Conservation (phyloP, 73 alveolate species). For the Paramecium octaurelia region DNA sequence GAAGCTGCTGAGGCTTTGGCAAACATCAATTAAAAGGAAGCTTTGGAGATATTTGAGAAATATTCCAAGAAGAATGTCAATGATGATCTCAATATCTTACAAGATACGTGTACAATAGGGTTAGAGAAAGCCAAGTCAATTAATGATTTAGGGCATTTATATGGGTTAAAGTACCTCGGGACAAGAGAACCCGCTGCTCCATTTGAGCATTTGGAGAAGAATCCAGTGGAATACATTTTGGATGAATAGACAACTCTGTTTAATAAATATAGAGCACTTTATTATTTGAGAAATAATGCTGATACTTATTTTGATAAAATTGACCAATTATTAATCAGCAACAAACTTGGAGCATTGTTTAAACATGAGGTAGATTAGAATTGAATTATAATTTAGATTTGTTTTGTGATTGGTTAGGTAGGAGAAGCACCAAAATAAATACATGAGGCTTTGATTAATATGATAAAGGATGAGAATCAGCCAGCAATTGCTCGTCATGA, state of each 20-base stretch:
- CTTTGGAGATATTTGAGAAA: background rate
- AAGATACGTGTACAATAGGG: background rate
- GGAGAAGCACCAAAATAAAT: background rate
- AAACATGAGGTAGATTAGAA: conserved; percentile 13
- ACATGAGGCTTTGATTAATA: background rate
- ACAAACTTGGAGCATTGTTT: conserved; percentile 8
- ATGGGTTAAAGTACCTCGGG: background rate
- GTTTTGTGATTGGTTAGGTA: conserved; percentile 19
- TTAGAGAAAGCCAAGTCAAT: background rate
- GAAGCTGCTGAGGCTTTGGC: background rate
- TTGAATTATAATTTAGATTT: background rate
- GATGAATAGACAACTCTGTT: background rate
- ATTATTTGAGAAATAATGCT: conserved; percentile 24
- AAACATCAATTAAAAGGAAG: too few species aligned
- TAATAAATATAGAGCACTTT: conserved; percentile 36
- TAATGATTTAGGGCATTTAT: background rate
- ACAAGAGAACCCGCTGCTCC: conserved; percentile 47
- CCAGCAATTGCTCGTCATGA: conserved; percentile 45
- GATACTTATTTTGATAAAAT: background rate
- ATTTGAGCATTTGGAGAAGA: background rate
- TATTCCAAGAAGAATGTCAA: background rate
- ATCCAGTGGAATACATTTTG: background rate
- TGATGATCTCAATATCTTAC: background rate
- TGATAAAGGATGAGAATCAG: background rate
- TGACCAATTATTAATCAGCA: background rate